Conservation (phyloP, 2,329 filamentous ascomycete genomes). For the Colletotrichum phormii region DNA sequence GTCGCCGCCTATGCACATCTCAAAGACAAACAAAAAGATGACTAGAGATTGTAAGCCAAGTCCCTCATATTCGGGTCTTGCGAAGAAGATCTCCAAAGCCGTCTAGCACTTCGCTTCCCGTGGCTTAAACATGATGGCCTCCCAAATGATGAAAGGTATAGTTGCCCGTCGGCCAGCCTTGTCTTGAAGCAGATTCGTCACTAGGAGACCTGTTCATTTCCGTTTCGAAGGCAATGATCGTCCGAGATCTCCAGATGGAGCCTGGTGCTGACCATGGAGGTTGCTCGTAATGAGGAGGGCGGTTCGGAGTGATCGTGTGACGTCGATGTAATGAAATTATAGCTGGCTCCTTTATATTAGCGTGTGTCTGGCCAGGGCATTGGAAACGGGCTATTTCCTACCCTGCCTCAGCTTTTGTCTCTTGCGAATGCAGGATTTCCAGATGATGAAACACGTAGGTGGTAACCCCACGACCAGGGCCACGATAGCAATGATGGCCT, state of each 20-base stretch:
- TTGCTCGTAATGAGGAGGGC: rapidly evolving
- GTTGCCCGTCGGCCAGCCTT: too few relatives aligned
- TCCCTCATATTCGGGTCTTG: rapidly evolving
- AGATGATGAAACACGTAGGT: constrained; percentile 12
- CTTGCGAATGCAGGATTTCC: not conserved
- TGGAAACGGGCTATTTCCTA: too few relatives aligned
- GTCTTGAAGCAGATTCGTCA: not conserved
- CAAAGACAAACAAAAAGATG: not conserved
- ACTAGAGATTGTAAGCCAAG: not conserved
- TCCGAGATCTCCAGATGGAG: not conserved
- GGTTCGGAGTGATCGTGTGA: not conserved
- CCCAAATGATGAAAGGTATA: not conserved
- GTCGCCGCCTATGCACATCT: not conserved
- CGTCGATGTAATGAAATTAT: not conserved
- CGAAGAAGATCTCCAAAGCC: rapidly evolving
- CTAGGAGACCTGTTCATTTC: not conserved
- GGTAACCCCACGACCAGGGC: constrained; percentile 12
- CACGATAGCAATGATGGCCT: constrained; percentile 20
- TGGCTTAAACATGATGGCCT: not conserved
- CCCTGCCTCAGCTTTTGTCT: not conserved
- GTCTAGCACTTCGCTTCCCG: not conserved
- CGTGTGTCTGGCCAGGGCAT: too few relatives aligned
- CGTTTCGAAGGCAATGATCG: not conserved
- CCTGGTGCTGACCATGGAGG: not conserved
- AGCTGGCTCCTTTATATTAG: not conserved